A percentile compares a stretch with the other conserved stretches of the same genome.
Evolutionary conservation across 495 filamentous ascomycete species (phyloP).

Genomic region (Penicillium parvum): DNA sequence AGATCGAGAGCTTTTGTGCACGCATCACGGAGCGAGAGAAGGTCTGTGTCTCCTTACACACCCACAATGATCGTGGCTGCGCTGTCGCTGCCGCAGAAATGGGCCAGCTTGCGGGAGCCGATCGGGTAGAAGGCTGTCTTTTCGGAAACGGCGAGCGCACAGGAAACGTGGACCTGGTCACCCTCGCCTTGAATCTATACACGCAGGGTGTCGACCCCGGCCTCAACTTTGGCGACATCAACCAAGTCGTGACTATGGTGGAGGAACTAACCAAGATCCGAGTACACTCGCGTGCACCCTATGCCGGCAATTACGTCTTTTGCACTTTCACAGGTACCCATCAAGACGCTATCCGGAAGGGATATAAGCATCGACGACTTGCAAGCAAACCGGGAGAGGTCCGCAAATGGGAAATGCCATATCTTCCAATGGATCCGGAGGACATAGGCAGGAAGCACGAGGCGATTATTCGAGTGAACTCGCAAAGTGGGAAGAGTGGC

Average conservation of each 20-base stretch:
- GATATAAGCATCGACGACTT: too few relatives aligned
- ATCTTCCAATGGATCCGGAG: constrained; percentile 78
- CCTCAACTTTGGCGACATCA: constrained; percentile 79
- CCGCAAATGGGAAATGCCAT: constrained; percentile 73
- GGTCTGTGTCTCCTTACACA: constrained; percentile 68
- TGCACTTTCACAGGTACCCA: constrained; percentile 83
- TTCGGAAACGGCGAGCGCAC: constrained; percentile 91
- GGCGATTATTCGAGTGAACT: constrained; percentile 87
- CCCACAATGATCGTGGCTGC: constrained; percentile 85
- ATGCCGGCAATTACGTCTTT: constrained; percentile 77
- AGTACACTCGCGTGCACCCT: constrained; percentile 73
- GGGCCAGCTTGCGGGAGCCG: constrained; percentile 82
- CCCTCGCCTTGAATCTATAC: constrained; percentile 81
- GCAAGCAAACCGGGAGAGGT: too few relatives aligned
- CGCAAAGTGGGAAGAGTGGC: constrained; percentile 82
- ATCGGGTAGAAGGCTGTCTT: constrained; percentile 81
- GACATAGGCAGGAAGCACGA: constrained; percentile 87
- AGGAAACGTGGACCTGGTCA: constrained; percentile 93
- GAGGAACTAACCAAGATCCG: constrained; percentile 83
- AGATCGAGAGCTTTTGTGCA: constrained; percentile 83
- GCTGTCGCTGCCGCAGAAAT: constrained; percentile 77
- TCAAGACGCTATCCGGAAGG: constrained; percentile 92
- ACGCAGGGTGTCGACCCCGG: constrained; percentile 77
- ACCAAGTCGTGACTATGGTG: constrained; percentile 68
- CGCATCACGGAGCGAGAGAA: constrained; percentile 67